Conservation (phyloP, 768 basidiomycete genomes). For the Amyloporia xantha region DNA sequence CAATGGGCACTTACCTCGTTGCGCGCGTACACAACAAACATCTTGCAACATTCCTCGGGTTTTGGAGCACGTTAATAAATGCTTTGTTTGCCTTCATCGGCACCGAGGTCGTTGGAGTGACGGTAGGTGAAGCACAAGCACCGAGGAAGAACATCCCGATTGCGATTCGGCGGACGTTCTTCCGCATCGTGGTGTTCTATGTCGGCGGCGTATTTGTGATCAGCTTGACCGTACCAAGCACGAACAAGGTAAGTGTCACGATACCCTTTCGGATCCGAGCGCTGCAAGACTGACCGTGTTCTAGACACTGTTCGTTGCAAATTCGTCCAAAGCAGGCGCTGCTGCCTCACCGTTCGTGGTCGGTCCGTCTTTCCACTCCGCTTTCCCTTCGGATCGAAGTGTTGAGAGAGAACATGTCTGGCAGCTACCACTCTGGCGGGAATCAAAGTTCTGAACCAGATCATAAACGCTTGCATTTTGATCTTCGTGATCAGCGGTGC, state of each 20-base stretch:
- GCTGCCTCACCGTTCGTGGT: slow-evolving; percentile 65
- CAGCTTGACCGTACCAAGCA: slow-evolving; percentile 62
- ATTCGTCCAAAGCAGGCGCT: slow-evolving; percentile 35
- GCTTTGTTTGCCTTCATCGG: slow-evolving; percentile 70
- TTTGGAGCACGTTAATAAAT: slow-evolving; percentile 67
- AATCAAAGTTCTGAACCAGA: slow-evolving; percentile 51
- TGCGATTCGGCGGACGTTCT: slow-evolving; percentile 62
- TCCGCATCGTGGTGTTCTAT: slow-evolving; percentile 56
- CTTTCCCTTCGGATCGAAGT: background rate
- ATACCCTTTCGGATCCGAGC: background rate
- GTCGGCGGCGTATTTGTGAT: slow-evolving; percentile 68
- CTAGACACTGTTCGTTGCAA: slow-evolving; percentile 32
- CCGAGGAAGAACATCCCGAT: slow-evolving; percentile 68
- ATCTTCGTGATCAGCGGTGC: slow-evolving; percentile 58
- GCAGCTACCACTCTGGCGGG: slow-evolving; percentile 39
- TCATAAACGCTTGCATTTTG: slow-evolving; percentile 60
- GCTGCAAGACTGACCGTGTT: background rate
- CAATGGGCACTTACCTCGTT: slow-evolving; percentile 49
- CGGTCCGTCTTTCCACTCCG: slow-evolving; percentile 20
- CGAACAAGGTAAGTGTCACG: slow-evolving; percentile 31
- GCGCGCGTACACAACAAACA: slow-evolving; percentile 38
- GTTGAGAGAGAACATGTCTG: background rate
- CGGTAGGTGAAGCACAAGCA: slow-evolving; percentile 55
- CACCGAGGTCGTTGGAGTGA: slow-evolving; percentile 72
- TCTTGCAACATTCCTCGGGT: slow-evolving; percentile 56